Evolutionary conservation across 1,139 yeast genomes (phyloP), one percentile per base, ranked within the genome.

Genomic region (Hemisphaericaspora lyxosophila): DNA sequence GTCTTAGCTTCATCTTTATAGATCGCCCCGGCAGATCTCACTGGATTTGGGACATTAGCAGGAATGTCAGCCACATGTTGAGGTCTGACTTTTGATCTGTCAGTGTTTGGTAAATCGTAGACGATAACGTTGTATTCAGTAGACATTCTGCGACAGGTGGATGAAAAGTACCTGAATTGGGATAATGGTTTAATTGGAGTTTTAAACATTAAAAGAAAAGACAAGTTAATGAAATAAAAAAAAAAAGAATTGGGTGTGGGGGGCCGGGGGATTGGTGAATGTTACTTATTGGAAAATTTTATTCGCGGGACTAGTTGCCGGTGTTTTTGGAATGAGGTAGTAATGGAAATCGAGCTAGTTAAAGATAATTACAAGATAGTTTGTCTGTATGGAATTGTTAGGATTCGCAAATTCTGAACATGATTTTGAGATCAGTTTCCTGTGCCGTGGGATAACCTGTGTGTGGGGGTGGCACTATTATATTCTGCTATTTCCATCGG

Each of bases 71-170:
- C 74, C 24, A 85, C 57, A 57, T 86, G 95, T 38, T 65, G 65
- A 4, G 78, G 67, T 55, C 92, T 77, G 32, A 71, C 71, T 11
- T 68, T 57, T 17, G 74, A 51, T 53, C 88, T 72, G 54, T 81
- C 84, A 34, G 75, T 59, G 26, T 78, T 80, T 34, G 86, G 85
- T 52, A 77, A 77, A 59, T 85, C 95, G 55, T 70, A 82, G 31
- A 85, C 75, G 48, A 82, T 70, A n/a, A 80, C 92, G 59, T 76
- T 67, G 80, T 84, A 82, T 59, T 82, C 88, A 37, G 51, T 52
- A 40, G 63, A 46, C 51, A 57, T 51, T 31, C 15, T 37, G 23
- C 46, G 25, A 7, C 32, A 13, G 13, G 34, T 31, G 4, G 41
- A 27, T 19, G 40, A 40, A 25, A 42, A 36, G 28, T 24, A 22